A percentile compares a stretch with the other conserved stretches of the same genome.
phyloP scores from a whole-genome alignment of 148 eudicot genomes.

The Amaranthus cruentus region DNA sequence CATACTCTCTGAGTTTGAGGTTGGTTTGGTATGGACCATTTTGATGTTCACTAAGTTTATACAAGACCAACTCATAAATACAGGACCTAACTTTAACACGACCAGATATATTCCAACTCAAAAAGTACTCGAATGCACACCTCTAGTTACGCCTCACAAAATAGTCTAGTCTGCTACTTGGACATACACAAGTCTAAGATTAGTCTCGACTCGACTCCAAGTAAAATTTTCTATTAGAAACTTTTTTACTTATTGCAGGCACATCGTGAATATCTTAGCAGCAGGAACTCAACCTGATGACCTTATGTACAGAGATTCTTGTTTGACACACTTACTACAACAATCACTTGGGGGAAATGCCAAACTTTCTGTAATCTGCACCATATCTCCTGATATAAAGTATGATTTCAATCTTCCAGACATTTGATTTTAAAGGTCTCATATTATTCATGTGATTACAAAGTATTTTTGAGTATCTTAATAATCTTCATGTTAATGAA shows the following conservation, averaged over 20 bases:
- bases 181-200: too few relatives aligned
- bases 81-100: too few relatives aligned
- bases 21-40: too few relatives aligned
- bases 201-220: too few relatives aligned
- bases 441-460: not conserved
- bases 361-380: constrained; percentile 74
- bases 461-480: not conserved
- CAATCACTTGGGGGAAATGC: constrained; percentile 92
- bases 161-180: too few relatives aligned
- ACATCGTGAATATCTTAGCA: constrained; percentile 65
- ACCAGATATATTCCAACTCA: too few relatives aligned
- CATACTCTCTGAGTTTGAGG: too few relatives aligned
- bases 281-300: constrained; percentile 48
- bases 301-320: constrained; percentile 53
- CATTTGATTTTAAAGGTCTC: not conserved
- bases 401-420: constrained; percentile 19
- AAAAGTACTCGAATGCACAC: too few relatives aligned
- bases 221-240: not conserved
- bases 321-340: constrained; percentile 66
- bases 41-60: too few relatives aligned
- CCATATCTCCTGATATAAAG: constrained; percentile 70
- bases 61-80: too few relatives aligned
- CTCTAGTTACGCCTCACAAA: too few relatives aligned
- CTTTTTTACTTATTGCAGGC: constrained; percentile 40
- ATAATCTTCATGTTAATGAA: constrained; percentile 14